Conservation (phyloP, 179 eudicot species). For the Beta lomatogona region DNA sequence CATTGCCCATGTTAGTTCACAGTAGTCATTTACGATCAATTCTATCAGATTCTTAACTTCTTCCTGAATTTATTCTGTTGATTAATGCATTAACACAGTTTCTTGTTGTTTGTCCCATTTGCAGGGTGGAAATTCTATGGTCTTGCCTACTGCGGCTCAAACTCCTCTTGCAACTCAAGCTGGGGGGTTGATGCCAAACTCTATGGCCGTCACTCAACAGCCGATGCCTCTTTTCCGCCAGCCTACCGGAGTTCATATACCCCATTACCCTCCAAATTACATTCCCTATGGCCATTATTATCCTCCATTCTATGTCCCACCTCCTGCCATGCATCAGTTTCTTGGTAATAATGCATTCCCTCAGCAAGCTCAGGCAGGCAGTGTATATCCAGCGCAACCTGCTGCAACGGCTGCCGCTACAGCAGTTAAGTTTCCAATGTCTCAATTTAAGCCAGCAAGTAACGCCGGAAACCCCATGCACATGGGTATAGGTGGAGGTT, state of each 20-base stretch:
- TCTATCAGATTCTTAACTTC: neutral
- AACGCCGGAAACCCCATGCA: slow-evolving; percentile 59
- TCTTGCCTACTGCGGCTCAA: slow-evolving; percentile 50
- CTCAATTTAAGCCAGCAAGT: slow-evolving; percentile 72
- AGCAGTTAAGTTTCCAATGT: slow-evolving; percentile 55
- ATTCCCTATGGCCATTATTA: slow-evolving; percentile 69
- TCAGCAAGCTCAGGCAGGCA: slow-evolving; percentile 73
- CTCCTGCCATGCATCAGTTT: slow-evolving; percentile 73
- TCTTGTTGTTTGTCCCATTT: slow-evolving; percentile 11
- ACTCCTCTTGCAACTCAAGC: slow-evolving; percentile 59
- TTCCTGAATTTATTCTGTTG: neutral
- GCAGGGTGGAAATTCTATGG: slow-evolving; percentile 59
- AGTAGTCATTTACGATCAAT: neutral
- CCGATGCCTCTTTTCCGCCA: slow-evolving; percentile 66
- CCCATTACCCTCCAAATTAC: slow-evolving; percentile 74
- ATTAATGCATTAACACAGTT: neutral
- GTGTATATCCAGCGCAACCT: slow-evolving; percentile 61
- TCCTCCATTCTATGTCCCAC: slow-evolving; percentile 66
- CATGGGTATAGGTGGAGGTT: slow-evolving; percentile 53
- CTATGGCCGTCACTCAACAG: slow-evolving; percentile 58
- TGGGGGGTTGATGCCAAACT: slow-evolving; percentile 65
- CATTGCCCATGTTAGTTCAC: neutral
- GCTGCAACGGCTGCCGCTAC: slow-evolving; percentile 40
- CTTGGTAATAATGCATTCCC: slow-evolving; percentile 66
- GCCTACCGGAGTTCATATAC: slow-evolving; percentile 68